phyloP scores from a whole-genome alignment of 2,329 filamentous ascomycete species.

The Pleochaeta shiraiana region DNA sequence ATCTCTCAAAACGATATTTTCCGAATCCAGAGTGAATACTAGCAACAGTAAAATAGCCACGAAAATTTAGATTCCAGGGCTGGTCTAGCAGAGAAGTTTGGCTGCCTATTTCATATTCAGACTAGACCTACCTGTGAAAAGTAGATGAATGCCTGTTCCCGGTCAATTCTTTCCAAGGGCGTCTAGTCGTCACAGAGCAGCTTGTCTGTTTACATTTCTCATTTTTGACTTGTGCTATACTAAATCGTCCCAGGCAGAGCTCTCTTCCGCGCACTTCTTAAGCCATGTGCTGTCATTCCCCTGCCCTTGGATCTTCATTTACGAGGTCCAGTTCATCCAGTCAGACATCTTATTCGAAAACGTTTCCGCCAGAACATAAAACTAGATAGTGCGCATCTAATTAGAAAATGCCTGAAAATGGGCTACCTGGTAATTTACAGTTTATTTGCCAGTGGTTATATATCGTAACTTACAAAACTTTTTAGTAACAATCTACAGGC shows the following conservation, averaged over 20 bases:
- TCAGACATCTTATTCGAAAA: constrained; percentile 35
- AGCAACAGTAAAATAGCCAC: too few relatives aligned
- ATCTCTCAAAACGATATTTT: too few relatives aligned
- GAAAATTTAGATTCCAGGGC: too few relatives aligned
- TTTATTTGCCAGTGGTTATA: not conserved
- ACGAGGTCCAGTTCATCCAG: constrained; percentile 20
- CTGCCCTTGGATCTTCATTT: constrained; percentile 27
- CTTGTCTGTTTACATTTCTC: constrained; percentile 20
- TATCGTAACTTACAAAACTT: not conserved
- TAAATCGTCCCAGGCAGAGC: constrained; percentile 31
- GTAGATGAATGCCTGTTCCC: constrained; percentile 25
- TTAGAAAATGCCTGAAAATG: constrained; percentile 37
- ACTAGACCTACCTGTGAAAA: too few relatives aligned
- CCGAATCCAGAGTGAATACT: too few relatives aligned
- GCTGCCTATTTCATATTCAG: too few relatives aligned
- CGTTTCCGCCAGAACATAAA: constrained; percentile 38
- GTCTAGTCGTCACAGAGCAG: constrained; percentile 28
- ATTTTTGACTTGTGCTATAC: not conserved
- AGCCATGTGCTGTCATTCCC: constrained; percentile 29
- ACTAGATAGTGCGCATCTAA: constrained; percentile 34
- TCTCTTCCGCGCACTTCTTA: constrained; percentile 48
- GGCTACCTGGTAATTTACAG: constrained; percentile 38
- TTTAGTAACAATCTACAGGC: constrained; percentile 7
- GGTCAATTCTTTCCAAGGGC: constrained; percentile 23
- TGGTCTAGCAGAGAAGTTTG: too few relatives aligned